Evolutionary conservation across 1,284 basidiomycete species (phyloP), one percentile per base, ranked within the genome.

Genomic region (Ceratorhiza oryzae-sativae): DNA sequence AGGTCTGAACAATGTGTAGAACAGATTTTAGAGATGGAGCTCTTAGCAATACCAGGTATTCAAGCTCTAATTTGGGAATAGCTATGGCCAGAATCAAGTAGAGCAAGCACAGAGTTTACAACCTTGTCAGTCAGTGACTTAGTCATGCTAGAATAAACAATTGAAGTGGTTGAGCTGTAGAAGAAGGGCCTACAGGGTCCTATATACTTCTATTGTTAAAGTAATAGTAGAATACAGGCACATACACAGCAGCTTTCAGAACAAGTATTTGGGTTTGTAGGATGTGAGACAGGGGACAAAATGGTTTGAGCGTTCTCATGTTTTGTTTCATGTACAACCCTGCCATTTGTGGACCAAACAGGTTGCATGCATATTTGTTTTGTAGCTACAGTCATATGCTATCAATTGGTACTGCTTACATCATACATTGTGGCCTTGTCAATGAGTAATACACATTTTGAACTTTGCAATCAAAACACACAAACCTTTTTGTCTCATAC

Each of bases 301-400:
- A 61, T 39, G 20, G 30, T 20, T 42, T 18, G 20, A 6, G 41
- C 27, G 58, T 42, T 12, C 9, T 25, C 8, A 20, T 20, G 41
- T 41, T 20, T 41, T 45, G 36, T 61, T 61, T 61, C 58, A 61
- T 42, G 10, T 20, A 42, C 25, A 61, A 15, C 34, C 42, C 58
- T 23, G 58, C 25, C 36, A 25, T 25, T 61, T 61, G 9, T 42
- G 13, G 20, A 23, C 20, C 27, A 13, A 12, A 23, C 12, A 5
- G 12, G n/a, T 9, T 53, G 6, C 4, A 20, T 25, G 12, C 5
- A 53, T 12, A 5, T 25, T 20, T 30, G 49, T 25, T 12, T 2
- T 53, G 49, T 53, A 53, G 49, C 49, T 53, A 30, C 20, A 4
- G 27, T 53, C n/a, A 12, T 53, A 23, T 23, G 8, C 49, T 53